A percentile compares a stretch with the other conserved stretches of the same genome.
Conservation (phyloP, 345 rosid species). For the Lepidium sativum region DNA sequence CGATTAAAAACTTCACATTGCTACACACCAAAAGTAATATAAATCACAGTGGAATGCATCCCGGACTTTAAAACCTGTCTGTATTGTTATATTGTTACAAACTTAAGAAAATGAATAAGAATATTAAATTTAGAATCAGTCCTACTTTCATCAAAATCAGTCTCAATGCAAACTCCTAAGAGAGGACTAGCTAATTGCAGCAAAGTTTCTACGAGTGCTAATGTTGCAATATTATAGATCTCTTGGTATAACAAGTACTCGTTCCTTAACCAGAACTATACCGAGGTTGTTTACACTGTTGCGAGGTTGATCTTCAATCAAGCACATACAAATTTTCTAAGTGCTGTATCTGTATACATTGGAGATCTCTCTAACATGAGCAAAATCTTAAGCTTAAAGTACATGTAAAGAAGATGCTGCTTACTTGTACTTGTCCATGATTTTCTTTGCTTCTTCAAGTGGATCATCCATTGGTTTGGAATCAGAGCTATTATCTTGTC, state of each 20-base stretch:
- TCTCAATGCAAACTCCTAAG: background rate
- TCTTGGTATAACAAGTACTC: background rate
- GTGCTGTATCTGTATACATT: too few relatives aligned
- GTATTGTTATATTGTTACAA: too few relatives aligned
- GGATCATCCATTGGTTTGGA: conserved; percentile 31
- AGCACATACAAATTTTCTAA: too few relatives aligned
- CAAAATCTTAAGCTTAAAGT: background rate
- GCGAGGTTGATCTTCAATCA: too few relatives aligned
- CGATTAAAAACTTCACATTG: too few relatives aligned
- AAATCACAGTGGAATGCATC: too few relatives aligned
- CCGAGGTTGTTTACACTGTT: too few relatives aligned
- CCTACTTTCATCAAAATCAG: background rate
- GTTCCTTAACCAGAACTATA: background rate
- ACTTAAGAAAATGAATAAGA: too few relatives aligned
- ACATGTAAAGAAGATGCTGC: background rate
- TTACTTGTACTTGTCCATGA: conserved; percentile 92
- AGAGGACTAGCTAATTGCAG: background rate
- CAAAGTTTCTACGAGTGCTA: background rate
- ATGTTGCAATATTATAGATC: background rate
- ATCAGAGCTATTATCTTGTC: conserved; percentile 22
- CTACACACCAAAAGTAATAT: too few relatives aligned
- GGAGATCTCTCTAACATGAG: background rate
- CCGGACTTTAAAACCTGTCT: too few relatives aligned
- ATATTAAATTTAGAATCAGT: too few relatives aligned
- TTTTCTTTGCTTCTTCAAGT: conserved; percentile 82